phyloP scores from a whole-genome alignment of 2,329 filamentous ascomycete genomes.

The Fusarium proliferatum region DNA sequence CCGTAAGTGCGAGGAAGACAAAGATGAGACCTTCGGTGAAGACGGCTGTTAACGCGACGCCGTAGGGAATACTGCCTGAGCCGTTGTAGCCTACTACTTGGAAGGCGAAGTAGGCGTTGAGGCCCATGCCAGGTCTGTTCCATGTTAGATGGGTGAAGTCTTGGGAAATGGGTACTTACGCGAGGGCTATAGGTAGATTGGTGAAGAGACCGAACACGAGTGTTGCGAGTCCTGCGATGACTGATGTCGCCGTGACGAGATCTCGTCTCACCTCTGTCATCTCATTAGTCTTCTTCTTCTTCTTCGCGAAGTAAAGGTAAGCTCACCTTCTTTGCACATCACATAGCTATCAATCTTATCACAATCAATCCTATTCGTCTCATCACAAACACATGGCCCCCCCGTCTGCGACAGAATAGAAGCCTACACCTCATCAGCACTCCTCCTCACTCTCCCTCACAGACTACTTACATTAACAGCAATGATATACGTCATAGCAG shows the following conservation, averaged over 20 bases:
- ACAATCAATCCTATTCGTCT: conserved; percentile 48
- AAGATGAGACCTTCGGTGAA: conserved; percentile 87
- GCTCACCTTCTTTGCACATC: conserved; percentile 52
- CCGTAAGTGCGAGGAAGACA: conserved; percentile 76
- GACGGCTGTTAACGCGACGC: conserved; percentile 79
- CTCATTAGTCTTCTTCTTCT: neutral
- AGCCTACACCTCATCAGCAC: conserved; percentile 8
- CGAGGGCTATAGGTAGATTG: conserved; percentile 34
- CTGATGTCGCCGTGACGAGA: conserved; percentile 81
- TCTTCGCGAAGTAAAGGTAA: accelerated
- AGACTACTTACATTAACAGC: conserved; percentile 36
- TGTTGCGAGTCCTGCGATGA: conserved; percentile 75
- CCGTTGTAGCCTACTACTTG: conserved; percentile 75
- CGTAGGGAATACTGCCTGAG: conserved; percentile 75
- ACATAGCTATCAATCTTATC: conserved; percentile 59
- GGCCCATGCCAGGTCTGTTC: conserved; percentile 53
- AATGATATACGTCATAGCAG: conserved; percentile 44
- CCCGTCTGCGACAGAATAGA: conserved; percentile 33
- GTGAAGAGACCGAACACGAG: conserved; percentile 32
- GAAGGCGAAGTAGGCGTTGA: conserved; percentile 86
- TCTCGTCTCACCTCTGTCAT: conserved; percentile 71
- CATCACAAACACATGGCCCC: conserved; percentile 27
- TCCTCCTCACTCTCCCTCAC: too few species aligned
- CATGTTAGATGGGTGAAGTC: conserved; percentile 65
- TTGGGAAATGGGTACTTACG: conserved; percentile 3